Percentiles rank a stretch among this genome's conserved stretches.
phyloP scores from a whole-genome alignment of 139 green algal genomes.

The Asterochloris erici region DNA sequence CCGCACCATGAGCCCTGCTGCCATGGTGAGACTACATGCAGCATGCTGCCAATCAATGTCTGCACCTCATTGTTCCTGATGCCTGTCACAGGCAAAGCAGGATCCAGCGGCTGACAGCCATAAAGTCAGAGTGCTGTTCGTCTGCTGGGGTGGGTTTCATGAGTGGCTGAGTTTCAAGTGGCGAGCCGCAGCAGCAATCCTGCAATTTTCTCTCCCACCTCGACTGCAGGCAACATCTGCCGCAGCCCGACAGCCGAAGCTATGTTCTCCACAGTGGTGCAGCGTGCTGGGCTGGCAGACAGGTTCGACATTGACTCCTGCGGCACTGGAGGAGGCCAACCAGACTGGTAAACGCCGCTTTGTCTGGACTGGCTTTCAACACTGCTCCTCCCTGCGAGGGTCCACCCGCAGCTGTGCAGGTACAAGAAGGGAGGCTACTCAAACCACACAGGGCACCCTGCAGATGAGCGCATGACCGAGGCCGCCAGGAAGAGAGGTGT shows the following conservation, averaged over 20 bases:
- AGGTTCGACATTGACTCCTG: conserved; percentile 90
- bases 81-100: too few relatives aligned
- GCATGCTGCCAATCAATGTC: too few relatives aligned
- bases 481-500: conserved; percentile 66
- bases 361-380: too few relatives aligned
- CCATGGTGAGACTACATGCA: too few relatives aligned
- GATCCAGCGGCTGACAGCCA: neutral
- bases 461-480: conserved; percentile 80
- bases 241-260: conserved; percentile 89
- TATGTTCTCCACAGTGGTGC: conserved; percentile 81
- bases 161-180: neutral
- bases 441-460: conserved; percentile 83
- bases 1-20: too few relatives aligned
- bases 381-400: too few relatives aligned
- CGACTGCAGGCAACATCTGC: conserved; percentile 87
- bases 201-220: neutral
- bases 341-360: conserved; percentile 33
- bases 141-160: conserved; percentile 62
- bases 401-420: conserved; percentile 20
- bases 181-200: neutral
- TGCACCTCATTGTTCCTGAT: too few relatives aligned
- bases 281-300: conserved; percentile 55
- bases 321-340: conserved; percentile 79
- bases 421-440: conserved; percentile 64
- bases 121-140: conserved; percentile 62